Percentiles rank a stretch among this genome's conserved stretches.
phyloP scores from a whole-genome alignment of 2,329 filamentous ascomycete genomes.

The Parafenestella ontariensis region DNA sequence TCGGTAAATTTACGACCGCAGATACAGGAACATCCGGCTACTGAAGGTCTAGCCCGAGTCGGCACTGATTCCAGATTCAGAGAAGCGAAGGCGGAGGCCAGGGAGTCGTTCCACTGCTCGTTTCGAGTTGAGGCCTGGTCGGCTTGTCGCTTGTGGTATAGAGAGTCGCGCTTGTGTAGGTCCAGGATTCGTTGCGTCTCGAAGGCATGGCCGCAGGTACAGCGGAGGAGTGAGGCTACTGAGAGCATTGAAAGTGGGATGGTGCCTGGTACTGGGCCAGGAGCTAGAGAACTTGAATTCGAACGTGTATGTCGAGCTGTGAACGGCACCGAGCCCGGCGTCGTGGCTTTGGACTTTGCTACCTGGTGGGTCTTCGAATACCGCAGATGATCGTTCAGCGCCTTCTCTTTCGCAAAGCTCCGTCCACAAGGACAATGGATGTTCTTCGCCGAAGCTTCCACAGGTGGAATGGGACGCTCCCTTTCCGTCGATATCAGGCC shows the following conservation, averaged over 20 bases:
- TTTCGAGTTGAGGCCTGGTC: slow-evolving; percentile 1
- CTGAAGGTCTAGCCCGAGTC: not conserved
- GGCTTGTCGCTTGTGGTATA: slow-evolving; percentile 7
- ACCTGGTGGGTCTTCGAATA: slow-evolving; percentile 8
- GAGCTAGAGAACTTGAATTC: slow-evolving; percentile 1
- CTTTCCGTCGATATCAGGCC: too few relatives aligned
- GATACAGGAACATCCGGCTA: not conserved
- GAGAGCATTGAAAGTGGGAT: slow-evolving; percentile 5
- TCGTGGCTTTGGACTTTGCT: slow-evolving; percentile 3
- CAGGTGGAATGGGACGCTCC: slow-evolving; percentile 3
- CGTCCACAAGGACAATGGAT: slow-evolving; percentile 7
- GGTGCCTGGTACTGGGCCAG: slow-evolving; percentile 5
- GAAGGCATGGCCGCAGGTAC: slow-evolving; percentile 7
- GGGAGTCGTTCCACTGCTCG: not conserved
- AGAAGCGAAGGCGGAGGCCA: not conserved
- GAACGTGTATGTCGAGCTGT: slow-evolving; percentile 4
- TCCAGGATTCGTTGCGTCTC: slow-evolving; percentile 4
- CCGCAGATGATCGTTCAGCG: slow-evolving; percentile 6
- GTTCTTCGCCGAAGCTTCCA: slow-evolving; percentile 1
- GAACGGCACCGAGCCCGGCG: slow-evolving; percentile 5
- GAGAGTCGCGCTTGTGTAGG: slow-evolving; percentile 10
- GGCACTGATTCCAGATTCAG: not conserved
- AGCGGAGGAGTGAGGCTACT: slow-evolving; percentile 1
- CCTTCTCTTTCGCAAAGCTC: slow-evolving; percentile 7
- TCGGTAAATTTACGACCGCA: not conserved